Evolutionary conservation across 805 yeast genomes (phyloP).

Genomic region (Lachancea thermotolerans): DNA sequence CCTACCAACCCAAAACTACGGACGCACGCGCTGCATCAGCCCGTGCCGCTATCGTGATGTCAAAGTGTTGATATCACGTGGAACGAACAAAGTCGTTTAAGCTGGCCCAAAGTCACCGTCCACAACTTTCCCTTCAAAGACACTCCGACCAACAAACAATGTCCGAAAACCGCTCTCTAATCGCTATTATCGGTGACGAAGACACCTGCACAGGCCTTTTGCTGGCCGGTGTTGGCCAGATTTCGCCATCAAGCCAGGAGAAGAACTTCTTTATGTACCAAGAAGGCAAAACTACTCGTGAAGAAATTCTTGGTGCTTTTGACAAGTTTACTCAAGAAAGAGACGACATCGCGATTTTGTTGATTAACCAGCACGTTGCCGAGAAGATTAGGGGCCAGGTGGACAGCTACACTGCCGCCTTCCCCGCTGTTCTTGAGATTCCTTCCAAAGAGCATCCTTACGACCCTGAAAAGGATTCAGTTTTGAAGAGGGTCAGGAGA

Average conservation of each 20-base stretch:
- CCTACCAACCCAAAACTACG: too few relatives aligned
- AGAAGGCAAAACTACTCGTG: conserved; percentile 70
- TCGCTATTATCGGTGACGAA: conserved; percentile 96
- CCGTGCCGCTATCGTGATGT: not conserved
- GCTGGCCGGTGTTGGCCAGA: conserved; percentile 92
- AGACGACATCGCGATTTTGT: conserved; percentile 85
- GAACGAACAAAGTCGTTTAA: not conserved
- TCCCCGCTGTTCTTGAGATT: conserved; percentile 93
- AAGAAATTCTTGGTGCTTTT: conserved; percentile 69
- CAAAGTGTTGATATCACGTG: not conserved
- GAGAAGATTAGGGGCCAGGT: conserved; percentile 78
- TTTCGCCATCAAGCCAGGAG: conserved; percentile 40
- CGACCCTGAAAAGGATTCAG: conserved; percentile 96
- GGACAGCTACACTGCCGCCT: conserved; percentile 80
- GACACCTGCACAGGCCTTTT: conserved; percentile 95
- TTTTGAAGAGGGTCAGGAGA: conserved; percentile 88
- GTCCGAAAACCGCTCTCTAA: conserved; percentile 59
- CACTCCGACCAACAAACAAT: conserved; percentile 4
- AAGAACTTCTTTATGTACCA: conserved; percentile 78
- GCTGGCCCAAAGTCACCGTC: not conserved
- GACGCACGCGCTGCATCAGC: too few relatives aligned
- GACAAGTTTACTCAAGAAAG: conserved; percentile 65
- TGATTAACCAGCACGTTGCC: conserved; percentile 93
- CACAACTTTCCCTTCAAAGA: not conserved
- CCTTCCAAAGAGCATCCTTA: conserved; percentile 99